Percentiles rank a stretch among this genome's conserved stretches.
Conservation (phyloP, 176 grass and related monocot genomes). For the Carex scoparia region DNA sequence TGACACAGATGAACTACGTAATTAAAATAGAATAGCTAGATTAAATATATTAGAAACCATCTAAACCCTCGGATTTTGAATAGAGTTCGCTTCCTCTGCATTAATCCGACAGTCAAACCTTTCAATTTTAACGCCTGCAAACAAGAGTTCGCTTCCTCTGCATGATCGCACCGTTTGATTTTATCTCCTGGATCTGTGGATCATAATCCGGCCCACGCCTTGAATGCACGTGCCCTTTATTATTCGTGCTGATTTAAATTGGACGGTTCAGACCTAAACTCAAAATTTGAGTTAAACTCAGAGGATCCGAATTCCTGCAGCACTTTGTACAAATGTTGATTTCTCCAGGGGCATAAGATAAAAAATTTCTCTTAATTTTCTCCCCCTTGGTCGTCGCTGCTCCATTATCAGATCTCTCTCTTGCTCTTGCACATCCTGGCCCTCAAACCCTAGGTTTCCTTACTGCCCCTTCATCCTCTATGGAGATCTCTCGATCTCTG, state of each 20-base stretch:
- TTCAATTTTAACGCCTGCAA: not conserved
- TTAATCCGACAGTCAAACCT: not conserved
- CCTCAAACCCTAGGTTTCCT: constrained; percentile 18
- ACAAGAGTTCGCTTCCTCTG: too few relatives aligned
- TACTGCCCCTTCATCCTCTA: not conserved
- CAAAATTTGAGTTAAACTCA: too few relatives aligned
- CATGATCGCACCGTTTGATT: too few relatives aligned
- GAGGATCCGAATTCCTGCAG: too few relatives aligned
- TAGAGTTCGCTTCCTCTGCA: too few relatives aligned
- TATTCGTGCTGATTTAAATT: too few relatives aligned
- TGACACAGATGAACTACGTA: not conserved
- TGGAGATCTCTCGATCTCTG: constrained; percentile 24
- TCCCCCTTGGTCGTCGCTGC: constrained; percentile 14
- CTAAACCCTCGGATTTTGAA: not conserved
- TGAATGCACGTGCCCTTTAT: too few relatives aligned
- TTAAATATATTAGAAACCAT: not conserved
- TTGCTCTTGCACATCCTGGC: not conserved
- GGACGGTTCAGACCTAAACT: too few relatives aligned
- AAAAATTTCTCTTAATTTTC: not conserved
- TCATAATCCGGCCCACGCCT: too few relatives aligned
- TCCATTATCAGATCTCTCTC: constrained; percentile 27
- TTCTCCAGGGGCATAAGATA: not conserved
- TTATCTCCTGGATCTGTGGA: too few relatives aligned
- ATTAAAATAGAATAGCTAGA: not conserved
- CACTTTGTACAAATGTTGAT: not conserved